Evolutionary conservation across 2,329 filamentous ascomycete species (phyloP).

Genomic region (Volutella citrinella): DNA sequence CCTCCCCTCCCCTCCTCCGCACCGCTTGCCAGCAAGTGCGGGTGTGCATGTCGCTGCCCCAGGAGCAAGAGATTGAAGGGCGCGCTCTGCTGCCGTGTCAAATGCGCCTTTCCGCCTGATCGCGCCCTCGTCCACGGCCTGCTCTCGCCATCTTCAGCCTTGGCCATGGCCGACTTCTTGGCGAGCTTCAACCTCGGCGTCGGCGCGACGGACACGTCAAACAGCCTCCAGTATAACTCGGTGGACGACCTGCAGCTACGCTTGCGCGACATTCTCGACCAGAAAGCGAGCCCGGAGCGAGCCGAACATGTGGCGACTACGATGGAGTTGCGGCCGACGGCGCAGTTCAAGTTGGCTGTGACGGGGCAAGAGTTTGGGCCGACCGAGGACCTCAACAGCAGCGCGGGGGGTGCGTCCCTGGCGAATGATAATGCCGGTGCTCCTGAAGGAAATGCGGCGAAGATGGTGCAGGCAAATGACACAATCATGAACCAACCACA

Average conservation of each 20-base stretch:
- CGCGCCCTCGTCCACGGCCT: too few species aligned
- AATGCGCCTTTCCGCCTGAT: too few species aligned
- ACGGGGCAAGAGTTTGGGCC: conserved; percentile 35
- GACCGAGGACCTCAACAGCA: conserved; percentile 28
- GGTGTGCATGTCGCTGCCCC: too few species aligned
- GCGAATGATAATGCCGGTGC: too few species aligned
- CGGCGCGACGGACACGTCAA: conserved; percentile 18
- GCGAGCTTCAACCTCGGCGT: conserved; percentile 33
- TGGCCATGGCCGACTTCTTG: conserved; percentile 37
- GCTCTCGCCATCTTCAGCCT: too few species aligned
- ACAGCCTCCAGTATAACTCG: conserved; percentile 28
- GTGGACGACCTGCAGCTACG: conserved; percentile 45
- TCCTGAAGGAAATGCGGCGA: too few species aligned
- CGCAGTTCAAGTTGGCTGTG: conserved; percentile 40
- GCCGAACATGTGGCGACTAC: conserved; percentile 48
- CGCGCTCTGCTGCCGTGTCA: too few species aligned
- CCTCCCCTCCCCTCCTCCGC: too few species aligned
- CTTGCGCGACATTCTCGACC: conserved; percentile 39
- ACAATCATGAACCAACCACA: conserved; percentile 46
- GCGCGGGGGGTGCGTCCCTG: too few species aligned
- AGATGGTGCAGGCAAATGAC: conserved; percentile 44
- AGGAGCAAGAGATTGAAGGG: too few species aligned
- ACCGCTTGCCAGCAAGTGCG: too few species aligned
- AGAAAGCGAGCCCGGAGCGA: conserved; percentile 44
- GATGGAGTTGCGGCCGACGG: conserved; percentile 44